A percentile compares a stretch with the other conserved stretches of the same genome.
Evolutionary conservation across 306 rosid genomes (phyloP).

Genomic region (Malus domestica): DNA sequence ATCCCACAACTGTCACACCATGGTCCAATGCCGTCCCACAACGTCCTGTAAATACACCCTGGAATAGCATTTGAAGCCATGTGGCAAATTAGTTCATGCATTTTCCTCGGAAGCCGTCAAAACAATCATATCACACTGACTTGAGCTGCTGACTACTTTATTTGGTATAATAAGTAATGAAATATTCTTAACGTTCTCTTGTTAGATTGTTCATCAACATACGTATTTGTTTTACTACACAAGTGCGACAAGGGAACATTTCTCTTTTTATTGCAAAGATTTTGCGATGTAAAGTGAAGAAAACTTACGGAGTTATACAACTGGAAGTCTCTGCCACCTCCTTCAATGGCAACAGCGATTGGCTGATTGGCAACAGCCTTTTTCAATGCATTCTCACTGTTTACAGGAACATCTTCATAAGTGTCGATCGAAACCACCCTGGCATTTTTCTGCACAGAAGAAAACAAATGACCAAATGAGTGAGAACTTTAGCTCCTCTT

Average conservation of each 20-base stretch:
- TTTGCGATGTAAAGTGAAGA: neutral
- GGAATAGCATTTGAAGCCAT: neutral
- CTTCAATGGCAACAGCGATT: constrained; percentile 78
- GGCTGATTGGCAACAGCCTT: constrained; percentile 81
- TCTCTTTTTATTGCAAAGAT: neutral
- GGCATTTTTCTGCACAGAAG: constrained; percentile 61
- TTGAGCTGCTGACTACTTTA: too few species aligned
- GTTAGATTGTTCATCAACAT: neutral
- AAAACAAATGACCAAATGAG: neutral
- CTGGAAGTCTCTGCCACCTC: constrained; percentile 71
- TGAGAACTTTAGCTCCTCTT: neutral
- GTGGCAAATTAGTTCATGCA: neutral
- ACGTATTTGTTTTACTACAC: neutral
- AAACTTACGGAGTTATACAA: constrained; percentile 59
- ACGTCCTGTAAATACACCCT: constrained; percentile 73
- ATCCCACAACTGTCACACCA: constrained; percentile 73
- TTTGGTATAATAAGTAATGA: too few species aligned
- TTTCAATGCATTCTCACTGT: constrained; percentile 55
- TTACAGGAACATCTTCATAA: constrained; percentile 56
- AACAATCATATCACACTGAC: too few species aligned
- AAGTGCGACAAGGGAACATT: neutral
- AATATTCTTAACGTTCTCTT: neutral
- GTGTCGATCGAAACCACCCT: constrained; percentile 57
- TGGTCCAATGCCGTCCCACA: constrained; percentile 80
- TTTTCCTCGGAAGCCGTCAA: neutral